phyloP scores from a whole-genome alignment of 129 eudicot species.

The Logfia minima region DNA sequence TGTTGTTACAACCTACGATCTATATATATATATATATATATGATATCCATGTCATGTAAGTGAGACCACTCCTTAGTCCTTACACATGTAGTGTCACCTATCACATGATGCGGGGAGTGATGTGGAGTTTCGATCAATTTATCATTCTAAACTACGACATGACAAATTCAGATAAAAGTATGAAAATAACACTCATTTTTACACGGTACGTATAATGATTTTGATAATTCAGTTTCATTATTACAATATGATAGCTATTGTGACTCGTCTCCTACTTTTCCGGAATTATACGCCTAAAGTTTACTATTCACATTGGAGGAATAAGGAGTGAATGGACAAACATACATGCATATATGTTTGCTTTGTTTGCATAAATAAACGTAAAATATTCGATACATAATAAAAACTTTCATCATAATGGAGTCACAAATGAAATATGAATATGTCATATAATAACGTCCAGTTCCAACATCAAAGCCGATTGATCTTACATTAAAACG shows the following conservation, averaged over 20 bases:
- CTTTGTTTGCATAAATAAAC: too few relatives aligned
- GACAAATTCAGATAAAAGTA: not conserved
- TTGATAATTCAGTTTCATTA: not conserved
- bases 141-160: not conserved
- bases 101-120: constrained; percentile 3
- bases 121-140: not conserved
- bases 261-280: not conserved
- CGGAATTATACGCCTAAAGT: not conserved
- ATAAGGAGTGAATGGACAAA: too few relatives aligned
- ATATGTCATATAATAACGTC: too few relatives aligned
- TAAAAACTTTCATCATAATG: too few relatives aligned
- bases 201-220: not conserved
- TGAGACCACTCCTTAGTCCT: too few relatives aligned
- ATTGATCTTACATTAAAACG: too few relatives aligned
- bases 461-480: too few relatives aligned
- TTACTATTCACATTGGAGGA: too few relatives aligned
- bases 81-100: constrained; percentile 9
- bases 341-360: too few relatives aligned
- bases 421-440: too few relatives aligned
- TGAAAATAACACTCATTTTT: not conserved
- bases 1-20: not conserved
- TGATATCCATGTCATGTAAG: not conserved
- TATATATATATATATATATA: too few relatives aligned
- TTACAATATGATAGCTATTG: not conserved
- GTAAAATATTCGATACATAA: too few relatives aligned